Evolutionary conservation across 257 asterid genomes (phyloP).

Genomic region (Thymus quinquecostatus): DNA sequence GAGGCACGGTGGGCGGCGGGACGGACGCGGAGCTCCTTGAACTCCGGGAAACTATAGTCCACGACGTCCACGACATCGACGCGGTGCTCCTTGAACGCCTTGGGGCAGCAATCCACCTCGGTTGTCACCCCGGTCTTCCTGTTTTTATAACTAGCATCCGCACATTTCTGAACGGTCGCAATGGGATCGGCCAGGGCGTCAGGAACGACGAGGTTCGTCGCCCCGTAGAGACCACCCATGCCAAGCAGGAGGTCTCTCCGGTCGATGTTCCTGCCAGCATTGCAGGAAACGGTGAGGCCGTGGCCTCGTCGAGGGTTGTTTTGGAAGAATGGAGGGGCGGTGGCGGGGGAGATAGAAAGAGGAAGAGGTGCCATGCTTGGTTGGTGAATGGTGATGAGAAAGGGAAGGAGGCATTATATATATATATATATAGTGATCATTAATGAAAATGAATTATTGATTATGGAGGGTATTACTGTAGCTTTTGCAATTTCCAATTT

Average conservation of each 20-base stretch:
- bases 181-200: slow-evolving; percentile 31
- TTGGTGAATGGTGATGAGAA: no score
- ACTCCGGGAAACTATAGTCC: slow-evolving; percentile 36
- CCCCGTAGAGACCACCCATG: slow-evolving; percentile 41
- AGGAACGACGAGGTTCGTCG: slow-evolving; percentile 5
- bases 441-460: no score
- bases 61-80: slow-evolving; percentile 2
- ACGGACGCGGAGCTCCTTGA: slow-evolving; percentile 31
- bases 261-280: slow-evolving; percentile 8
- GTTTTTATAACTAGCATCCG: slow-evolving; percentile 26
- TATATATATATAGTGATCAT: no score
- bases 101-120: slow-evolving; percentile 47
- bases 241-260: slow-evolving; percentile 41
- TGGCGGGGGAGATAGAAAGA: no score
- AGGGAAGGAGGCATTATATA: no score
- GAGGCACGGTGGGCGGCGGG: slow-evolving; percentile 46
- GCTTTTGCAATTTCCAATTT: no score
- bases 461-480: no score
- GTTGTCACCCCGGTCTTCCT: neutral
- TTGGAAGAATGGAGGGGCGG: no score
- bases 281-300: no score
- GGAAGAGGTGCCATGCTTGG: no score
- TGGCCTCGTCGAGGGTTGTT: no score
- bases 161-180: slow-evolving; percentile 17
- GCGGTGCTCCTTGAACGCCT: slow-evolving; percentile 1